phyloP scores from a whole-genome alignment of 2,329 filamentous ascomycete genomes.

The Monilinia polystroma region DNA sequence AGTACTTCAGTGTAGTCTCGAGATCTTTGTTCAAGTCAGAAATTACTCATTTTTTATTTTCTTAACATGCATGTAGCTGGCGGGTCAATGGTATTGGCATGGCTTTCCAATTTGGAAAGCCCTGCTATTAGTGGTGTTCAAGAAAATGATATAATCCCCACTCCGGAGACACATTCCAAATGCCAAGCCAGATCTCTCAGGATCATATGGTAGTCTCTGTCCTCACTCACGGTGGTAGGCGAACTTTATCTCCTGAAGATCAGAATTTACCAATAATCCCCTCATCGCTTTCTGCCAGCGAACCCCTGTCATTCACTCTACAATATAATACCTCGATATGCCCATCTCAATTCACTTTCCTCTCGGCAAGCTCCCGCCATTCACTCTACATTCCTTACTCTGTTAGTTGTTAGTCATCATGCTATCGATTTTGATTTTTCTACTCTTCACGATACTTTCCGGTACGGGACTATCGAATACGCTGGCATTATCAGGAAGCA shows the following conservation, averaged over 20 bases:
- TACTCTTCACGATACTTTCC: slow-evolving; percentile 5
- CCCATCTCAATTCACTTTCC: not conserved
- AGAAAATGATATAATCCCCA: too few species aligned
- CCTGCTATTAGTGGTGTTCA: too few species aligned
- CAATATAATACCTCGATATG: too few species aligned
- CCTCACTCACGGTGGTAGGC: not conserved
- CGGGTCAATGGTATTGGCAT: not conserved
- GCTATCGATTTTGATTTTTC: slow-evolving; percentile 1
- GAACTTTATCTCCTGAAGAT: not conserved
- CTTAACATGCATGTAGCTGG: too few species aligned
- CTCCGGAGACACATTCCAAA: too few species aligned
- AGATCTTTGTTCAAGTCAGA: too few species aligned
- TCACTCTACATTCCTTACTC: too few species aligned
- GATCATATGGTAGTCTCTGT: not conserved
- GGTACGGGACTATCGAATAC: not conserved
- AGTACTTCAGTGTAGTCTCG: too few species aligned
- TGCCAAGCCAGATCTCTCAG: not conserved
- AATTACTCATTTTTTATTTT: too few species aligned
- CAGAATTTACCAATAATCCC: not conserved
- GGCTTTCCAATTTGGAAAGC: slow-evolving; percentile 4
- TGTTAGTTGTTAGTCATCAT: not conserved
- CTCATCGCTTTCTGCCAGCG: not conserved
- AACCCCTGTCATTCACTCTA: too few species aligned
- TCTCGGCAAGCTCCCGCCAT: not conserved
- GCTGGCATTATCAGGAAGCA: not conserved